Conservation (phyloP, 345 rosid genomes). For the Aurinia saxatilis region DNA sequence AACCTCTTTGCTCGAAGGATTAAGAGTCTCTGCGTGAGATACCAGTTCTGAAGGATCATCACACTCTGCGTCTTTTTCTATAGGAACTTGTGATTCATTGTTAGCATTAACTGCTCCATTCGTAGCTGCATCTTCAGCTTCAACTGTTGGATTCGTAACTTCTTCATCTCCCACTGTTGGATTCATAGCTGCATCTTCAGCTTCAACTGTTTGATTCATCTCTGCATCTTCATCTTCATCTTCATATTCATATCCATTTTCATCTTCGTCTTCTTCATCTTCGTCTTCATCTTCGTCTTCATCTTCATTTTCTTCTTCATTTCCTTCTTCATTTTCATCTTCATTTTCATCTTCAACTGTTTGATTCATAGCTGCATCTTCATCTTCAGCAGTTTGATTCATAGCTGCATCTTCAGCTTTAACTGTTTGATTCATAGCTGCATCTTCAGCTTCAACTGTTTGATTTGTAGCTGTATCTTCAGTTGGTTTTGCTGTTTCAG, state of each 20-base stretch:
- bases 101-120: constrained; percentile 7
- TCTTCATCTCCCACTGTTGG: not conserved
- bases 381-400: not conserved
- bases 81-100: not conserved
- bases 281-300: not conserved
- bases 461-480: not conserved
- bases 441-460: constrained; percentile 2
- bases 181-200: not conserved
- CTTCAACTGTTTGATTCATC: not conserved
- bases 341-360: not conserved
- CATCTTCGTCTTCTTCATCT: not conserved
- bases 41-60: constrained; percentile 7
- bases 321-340: not conserved
- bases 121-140: constrained; percentile 17
- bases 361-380: not conserved
- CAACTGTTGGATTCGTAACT: not conserved
- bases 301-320: not conserved
- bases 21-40: constrained; percentile 11
- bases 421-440: not conserved
- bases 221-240: not conserved
- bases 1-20: constrained; percentile 6
- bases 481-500: constrained; percentile 8
- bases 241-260: too few species aligned
- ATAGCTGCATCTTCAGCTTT: not conserved
- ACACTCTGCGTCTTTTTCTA: not conserved